These are phyloP conservation scores for Aspergillus saccharolyticus DNA, from an alignment of 495 filamentous ascomycete species.

Conservation along the genomic window DNA sequence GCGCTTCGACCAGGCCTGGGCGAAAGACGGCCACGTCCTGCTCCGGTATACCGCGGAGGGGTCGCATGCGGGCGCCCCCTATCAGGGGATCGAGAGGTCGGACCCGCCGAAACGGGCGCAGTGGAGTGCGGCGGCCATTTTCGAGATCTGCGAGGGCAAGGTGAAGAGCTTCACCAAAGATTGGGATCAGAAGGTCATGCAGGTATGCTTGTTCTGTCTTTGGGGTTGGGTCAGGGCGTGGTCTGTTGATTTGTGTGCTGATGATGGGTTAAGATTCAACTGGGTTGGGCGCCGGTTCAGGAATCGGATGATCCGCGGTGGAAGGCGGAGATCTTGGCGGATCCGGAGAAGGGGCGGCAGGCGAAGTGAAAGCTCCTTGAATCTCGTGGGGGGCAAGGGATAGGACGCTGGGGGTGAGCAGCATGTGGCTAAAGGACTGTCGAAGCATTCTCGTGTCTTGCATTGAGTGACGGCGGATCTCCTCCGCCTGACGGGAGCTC, in stretches of 20 bases:
- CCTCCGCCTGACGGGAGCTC: too few species aligned
- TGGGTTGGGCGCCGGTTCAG: constrained; percentile 5
- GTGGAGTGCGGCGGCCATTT: constrained; percentile 12
- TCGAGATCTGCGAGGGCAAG: constrained; percentile 8
- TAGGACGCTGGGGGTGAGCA: too few species aligned
- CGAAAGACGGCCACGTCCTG: constrained; percentile 9
- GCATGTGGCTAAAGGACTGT: too few species aligned
- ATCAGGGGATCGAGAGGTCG: constrained; percentile 6
- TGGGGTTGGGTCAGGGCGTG: neutral
- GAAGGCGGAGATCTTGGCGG: constrained; percentile 3
- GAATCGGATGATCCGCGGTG: constrained; percentile 8
- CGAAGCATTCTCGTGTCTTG: too few species aligned
- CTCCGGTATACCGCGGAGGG: constrained; percentile 8
- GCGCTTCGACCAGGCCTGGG: constrained; percentile 10
- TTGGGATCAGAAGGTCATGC: constrained; percentile 14
- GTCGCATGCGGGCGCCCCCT: constrained; percentile 4
- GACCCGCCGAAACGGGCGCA: constrained; percentile 6
- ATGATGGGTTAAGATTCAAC: constrained; percentile 4
- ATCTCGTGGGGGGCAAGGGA: too few species aligned
- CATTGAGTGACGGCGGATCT: too few species aligned
- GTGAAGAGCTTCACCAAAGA: constrained; percentile 8
- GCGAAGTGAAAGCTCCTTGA: neutral
- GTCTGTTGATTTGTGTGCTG: neutral
- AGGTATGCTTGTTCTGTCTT: neutral
- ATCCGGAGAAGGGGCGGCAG: constrained; percentile 3